Percentiles rank a stretch among this genome's conserved stretches.
Conservation (phyloP, 2,329 filamentous ascomycete species). For the Lithohypha guttulata region DNA sequence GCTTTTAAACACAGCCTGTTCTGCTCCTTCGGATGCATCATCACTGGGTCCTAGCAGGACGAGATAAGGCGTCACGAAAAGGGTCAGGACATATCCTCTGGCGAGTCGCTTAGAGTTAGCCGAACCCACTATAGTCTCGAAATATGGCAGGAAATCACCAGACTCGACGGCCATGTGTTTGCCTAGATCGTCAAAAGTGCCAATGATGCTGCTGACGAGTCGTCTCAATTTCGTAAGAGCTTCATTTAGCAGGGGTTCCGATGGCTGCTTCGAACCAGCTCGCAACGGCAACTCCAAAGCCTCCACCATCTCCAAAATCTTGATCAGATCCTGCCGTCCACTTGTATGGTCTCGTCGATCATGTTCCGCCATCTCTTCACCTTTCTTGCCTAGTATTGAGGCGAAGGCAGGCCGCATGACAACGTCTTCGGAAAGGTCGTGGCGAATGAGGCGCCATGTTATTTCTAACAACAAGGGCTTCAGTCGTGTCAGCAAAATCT, state of each 20-base stretch:
- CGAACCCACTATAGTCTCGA: constrained; percentile 12
- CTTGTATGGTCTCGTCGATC: constrained; percentile 18
- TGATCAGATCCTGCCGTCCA: constrained; percentile 11
- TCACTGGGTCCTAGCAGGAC: neutral
- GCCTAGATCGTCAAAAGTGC: constrained; percentile 12
- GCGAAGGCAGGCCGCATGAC: constrained; percentile 20
- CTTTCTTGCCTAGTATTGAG: constrained; percentile 11
- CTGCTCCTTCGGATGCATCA: neutral
- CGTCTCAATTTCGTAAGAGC: neutral
- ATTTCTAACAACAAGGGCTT: constrained; percentile 11
- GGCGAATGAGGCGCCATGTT: constrained; percentile 18
- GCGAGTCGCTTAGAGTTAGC: constrained; percentile 13
- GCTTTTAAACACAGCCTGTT: neutral
- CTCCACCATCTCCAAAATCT: no score
- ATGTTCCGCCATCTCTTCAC: constrained; percentile 16
- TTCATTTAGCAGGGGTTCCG: neutral
- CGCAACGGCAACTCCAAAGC: no score
- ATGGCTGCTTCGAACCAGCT: constrained; percentile 4
- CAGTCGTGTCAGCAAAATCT: neutral
- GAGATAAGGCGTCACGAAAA: constrained; percentile 12
- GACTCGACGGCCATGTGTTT: constrained; percentile 17
- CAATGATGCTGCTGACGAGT: constrained; percentile 3
- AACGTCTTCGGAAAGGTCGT: constrained; percentile 20
- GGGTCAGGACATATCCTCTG: constrained; percentile 14
- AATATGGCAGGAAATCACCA: constrained; percentile 15